Evolutionary conservation across 2,329 filamentous ascomycete species (phyloP).

Genomic region (Cordyceps militaris): DNA sequence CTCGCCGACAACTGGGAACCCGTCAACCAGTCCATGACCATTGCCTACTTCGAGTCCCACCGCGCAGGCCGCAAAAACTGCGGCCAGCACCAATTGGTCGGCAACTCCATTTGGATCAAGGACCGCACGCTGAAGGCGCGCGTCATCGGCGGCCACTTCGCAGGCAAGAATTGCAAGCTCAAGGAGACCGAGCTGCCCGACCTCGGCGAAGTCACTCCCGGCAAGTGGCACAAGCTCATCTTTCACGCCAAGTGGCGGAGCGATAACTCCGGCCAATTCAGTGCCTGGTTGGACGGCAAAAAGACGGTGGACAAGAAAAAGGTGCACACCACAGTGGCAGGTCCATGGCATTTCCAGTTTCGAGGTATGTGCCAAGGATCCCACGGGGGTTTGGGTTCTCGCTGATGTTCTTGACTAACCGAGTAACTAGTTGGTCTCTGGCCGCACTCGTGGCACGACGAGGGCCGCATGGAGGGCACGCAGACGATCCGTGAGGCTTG

Average conservation of each 20-base stretch:
- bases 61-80: conserved; percentile 34
- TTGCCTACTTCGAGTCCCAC: conserved; percentile 45
- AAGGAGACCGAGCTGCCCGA: conserved; percentile 19
- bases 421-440: conserved; percentile 34
- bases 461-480: conserved; percentile 30
- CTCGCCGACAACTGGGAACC: conserved; percentile 40
- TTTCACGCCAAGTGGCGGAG: conserved; percentile 40
- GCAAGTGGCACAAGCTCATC: conserved; percentile 39
- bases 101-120: conserved; percentile 40
- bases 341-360: conserved; percentile 38
- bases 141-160: conserved; percentile 23
- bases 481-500: conserved; percentile 40
- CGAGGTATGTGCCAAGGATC: conserved; percentile 17
- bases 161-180: conserved; percentile 20
- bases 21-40: conserved; percentile 37
- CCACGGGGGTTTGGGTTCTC: neutral
- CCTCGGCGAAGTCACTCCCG: conserved; percentile 33
- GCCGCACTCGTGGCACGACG: conserved; percentile 43
- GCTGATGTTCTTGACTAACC: neutral
- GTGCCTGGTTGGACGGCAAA: conserved; percentile 32
- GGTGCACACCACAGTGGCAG: conserved; percentile 38
- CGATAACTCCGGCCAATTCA: conserved; percentile 36
- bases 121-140: conserved; percentile 37
- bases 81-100: conserved; percentile 40
- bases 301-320: conserved; percentile 27